Evolutionary conservation across 768 basidiomycete species (phyloP).

Genomic region (Termitomyces sp.): DNA sequence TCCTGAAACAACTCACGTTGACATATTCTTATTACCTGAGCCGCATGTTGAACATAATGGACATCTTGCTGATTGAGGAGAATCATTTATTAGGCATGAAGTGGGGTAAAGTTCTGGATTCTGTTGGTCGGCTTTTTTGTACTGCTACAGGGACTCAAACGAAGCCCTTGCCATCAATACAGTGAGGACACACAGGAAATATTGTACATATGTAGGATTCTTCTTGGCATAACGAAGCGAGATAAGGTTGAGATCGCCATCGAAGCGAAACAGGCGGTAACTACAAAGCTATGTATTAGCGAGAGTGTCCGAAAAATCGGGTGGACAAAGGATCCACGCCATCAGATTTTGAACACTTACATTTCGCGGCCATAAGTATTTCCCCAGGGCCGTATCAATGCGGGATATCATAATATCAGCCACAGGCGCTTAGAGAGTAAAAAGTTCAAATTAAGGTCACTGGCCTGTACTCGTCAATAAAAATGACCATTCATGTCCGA

Average conservation of each 20-base stretch:
- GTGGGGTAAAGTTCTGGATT: background rate
- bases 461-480: background rate
- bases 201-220: too few relatives aligned
- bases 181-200: background rate
- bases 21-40: conserved; percentile 15
- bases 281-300: too few relatives aligned
- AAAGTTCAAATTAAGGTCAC: background rate
- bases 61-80: background rate
- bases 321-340: background rate
- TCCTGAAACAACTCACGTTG: conserved; percentile 15
- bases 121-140: background rate
- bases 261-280: background rate
- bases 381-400: background rate
- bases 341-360: background rate
- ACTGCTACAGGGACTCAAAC: background rate
- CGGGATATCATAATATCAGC: background rate
- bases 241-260: conserved; percentile 5
- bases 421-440: background rate
- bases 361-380: background rate
- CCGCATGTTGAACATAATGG: conserved; percentile 3
- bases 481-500: background rate
- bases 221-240: background rate
- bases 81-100: conserved; percentile 4
- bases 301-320: background rate
- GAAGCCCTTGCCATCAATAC: background rate